These are phyloP conservation scores for rapeseed (Brassica napus) DNA, from an alignment of 345 rosid genomes.

Conservation along the genomic window DNA sequence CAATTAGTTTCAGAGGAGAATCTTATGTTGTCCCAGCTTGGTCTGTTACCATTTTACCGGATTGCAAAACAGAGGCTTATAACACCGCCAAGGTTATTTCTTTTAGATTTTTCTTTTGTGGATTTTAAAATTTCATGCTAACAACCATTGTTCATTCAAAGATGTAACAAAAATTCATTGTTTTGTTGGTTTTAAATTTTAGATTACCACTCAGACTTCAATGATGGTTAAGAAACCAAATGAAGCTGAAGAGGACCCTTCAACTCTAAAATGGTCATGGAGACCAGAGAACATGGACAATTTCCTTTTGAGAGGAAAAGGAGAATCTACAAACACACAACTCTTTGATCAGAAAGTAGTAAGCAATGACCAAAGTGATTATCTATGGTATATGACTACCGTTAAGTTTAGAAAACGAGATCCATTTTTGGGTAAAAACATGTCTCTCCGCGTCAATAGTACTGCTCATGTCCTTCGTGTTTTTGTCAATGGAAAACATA, in stretches of 20 bases:
- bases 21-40: not conserved
- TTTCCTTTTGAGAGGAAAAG: not conserved
- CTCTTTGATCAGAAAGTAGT: not conserved
- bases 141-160: not conserved
- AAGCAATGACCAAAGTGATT: not conserved
- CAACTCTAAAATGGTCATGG: not conserved
- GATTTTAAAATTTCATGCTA: not conserved
- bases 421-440: not conserved
- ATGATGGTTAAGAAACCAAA: not conserved
- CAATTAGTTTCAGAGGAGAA: not conserved
- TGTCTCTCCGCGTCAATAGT: not conserved
- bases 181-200: not conserved
- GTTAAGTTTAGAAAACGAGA: not conserved
- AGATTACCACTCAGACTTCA: not conserved
- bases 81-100: not conserved
- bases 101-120: not conserved
- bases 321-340: not conserved
- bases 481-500: not conserved
- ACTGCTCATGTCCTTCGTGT: not conserved
- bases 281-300: not conserved
- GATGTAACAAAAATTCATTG: not conserved
- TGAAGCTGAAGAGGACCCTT: not conserved
- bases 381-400: not conserved
- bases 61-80: not conserved
- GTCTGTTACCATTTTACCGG: not conserved